A percentile compares a stretch with the other conserved stretches of the same genome.
These are phyloP conservation scores for Geotrichum reessii DNA, from an alignment of 1,139 yeast species.

Conservation along the genomic window DNA sequence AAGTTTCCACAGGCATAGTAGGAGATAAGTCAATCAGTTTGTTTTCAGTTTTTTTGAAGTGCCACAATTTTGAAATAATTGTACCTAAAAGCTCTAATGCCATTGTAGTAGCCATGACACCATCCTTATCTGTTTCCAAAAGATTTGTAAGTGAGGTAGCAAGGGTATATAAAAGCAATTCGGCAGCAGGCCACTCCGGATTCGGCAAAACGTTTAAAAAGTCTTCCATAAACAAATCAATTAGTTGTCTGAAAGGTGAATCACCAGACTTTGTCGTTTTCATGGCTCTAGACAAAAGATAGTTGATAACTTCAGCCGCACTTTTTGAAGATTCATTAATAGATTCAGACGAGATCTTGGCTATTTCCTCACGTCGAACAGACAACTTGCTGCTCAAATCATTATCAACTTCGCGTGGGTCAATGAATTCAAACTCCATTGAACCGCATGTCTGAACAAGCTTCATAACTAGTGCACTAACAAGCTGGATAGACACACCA, in stretches of 20 bases:
- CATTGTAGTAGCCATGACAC: conserved; percentile 27
- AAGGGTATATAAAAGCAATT: conserved; percentile 43
- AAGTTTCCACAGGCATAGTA: conserved; percentile 13
- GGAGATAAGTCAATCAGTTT: conserved; percentile 15
- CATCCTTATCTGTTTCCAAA: conserved; percentile 20
- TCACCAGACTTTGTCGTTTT: conserved; percentile 27
- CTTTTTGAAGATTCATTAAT: conserved; percentile 40
- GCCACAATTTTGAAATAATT: conserved; percentile 46
- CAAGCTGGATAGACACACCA: conserved; percentile 47
- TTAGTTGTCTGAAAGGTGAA: conserved; percentile 28
- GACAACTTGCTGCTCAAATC: conserved; percentile 17
- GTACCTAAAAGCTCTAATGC: conserved; percentile 52
- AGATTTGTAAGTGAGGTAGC: conserved; percentile 40
- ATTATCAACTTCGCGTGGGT: conserved; percentile 17
- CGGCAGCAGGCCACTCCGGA: conserved; percentile 62
- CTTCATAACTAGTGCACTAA: conserved; percentile 43
- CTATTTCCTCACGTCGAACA: conserved; percentile 7
- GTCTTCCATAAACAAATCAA: conserved; percentile 55
- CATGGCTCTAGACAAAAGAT: conserved; percentile 26
- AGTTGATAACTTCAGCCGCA: conserved; percentile 35
- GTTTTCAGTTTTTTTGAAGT: conserved; percentile 19
- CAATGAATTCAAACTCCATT: conserved; percentile 24
- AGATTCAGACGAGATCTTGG: conserved; percentile 17
- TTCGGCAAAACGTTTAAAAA: conserved; percentile 43
- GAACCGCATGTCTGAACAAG: conserved; percentile 43